Conservation (phyloP, 139 green algal species). For the Nannochloris sp. region DNA sequence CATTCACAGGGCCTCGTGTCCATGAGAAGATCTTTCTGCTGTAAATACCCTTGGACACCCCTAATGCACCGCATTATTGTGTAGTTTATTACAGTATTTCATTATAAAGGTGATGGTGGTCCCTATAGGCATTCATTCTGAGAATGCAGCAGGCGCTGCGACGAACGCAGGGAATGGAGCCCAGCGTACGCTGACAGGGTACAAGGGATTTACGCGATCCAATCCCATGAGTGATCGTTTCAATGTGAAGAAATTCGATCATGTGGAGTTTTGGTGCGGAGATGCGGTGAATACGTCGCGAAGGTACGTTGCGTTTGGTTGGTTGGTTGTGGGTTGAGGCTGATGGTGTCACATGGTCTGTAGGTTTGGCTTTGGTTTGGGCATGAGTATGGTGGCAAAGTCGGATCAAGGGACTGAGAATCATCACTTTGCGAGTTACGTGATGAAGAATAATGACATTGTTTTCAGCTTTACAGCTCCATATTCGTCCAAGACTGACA, state of each 20-base stretch:
- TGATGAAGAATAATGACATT: slow-evolving; percentile 75
- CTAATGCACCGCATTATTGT: too few species aligned
- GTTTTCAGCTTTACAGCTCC: slow-evolving; percentile 91
- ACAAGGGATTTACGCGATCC: slow-evolving; percentile 23
- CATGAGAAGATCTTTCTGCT: too few species aligned
- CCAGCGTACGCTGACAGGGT: slow-evolving; percentile 12
- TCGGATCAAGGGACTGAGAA: slow-evolving; percentile 85
- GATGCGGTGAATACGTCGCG: slow-evolving; percentile 77
- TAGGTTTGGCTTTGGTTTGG: slow-evolving; percentile 81
- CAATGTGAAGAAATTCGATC: slow-evolving; percentile 66
- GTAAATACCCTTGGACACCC: too few species aligned
- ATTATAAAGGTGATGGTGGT: too few species aligned
- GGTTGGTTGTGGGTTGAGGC: neutral
- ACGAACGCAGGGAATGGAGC: neutral
- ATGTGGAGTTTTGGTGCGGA: slow-evolving; percentile 88
- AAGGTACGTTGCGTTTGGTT: neutral
- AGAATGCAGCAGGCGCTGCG: neutral
- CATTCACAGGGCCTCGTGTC: too few species aligned
- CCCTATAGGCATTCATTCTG: too few species aligned
- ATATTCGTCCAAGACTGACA: slow-evolving; percentile 45
- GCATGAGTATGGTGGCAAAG: slow-evolving; percentile 81
- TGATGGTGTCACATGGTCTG: slow-evolving; percentile 17
- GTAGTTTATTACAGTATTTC: too few species aligned
- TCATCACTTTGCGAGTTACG: slow-evolving; percentile 73
- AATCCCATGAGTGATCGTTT: slow-evolving; percentile 77